phyloP scores from a whole-genome alignment of 345 rosid genomes.

The Eucalyptus coolabah region DNA sequence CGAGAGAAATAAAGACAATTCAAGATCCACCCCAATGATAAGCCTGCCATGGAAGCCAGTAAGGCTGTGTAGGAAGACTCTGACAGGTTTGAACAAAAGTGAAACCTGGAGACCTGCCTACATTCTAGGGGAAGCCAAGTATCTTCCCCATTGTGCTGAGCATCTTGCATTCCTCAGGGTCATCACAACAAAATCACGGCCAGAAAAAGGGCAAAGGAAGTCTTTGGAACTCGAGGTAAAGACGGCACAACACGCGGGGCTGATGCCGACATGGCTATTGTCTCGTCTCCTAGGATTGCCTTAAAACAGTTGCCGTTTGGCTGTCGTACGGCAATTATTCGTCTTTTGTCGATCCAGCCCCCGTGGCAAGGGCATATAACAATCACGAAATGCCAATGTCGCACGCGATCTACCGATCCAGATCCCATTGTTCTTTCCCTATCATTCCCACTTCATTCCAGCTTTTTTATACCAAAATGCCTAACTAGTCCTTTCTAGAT shows the following conservation, averaged over 20 bases:
- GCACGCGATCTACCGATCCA: background rate
- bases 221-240: background rate
- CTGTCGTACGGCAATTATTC: background rate
- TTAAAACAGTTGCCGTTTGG: background rate
- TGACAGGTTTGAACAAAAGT: constrained; percentile 83
- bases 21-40: background rate
- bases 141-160: constrained; percentile 12
- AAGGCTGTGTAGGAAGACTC: constrained; percentile 50
- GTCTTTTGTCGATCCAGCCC: background rate
- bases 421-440: background rate
- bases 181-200: background rate
- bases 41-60: constrained; percentile 33
- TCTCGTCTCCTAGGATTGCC: background rate
- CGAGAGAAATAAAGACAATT: background rate
- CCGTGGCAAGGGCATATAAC: background rate
- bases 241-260: background rate
- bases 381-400: background rate
- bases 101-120: constrained; percentile 22
- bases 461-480: background rate
- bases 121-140: constrained; percentile 59
- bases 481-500: background rate
- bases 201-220: background rate
- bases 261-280: background rate
- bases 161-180: constrained; percentile 9
- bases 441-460: background rate